Evolutionary conservation across 2,329 filamentous ascomycete genomes (phyloP).

Genomic region (Coniochaeta pulveracea): DNA sequence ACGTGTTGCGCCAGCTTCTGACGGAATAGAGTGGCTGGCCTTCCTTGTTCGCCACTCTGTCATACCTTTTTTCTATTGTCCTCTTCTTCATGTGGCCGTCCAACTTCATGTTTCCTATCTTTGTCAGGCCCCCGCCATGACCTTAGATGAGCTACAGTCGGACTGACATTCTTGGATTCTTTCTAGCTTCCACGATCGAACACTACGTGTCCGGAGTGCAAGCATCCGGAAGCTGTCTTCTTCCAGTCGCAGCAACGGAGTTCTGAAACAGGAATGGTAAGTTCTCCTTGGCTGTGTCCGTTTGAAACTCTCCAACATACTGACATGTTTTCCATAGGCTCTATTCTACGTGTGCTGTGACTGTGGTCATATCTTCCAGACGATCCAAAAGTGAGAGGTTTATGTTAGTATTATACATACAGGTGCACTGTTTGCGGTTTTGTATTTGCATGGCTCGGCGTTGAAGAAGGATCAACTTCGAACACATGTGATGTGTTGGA

Average conservation of each 20-base stretch:
- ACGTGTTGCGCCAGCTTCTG: neutral
- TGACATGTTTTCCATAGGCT: slow-evolving; percentile 48
- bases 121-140: no score
- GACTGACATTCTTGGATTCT: slow-evolving; percentile 28
- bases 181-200: slow-evolving; percentile 81
- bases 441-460: no score
- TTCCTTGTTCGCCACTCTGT: no score
- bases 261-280: slow-evolving; percentile 95
- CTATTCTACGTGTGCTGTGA: slow-evolving; percentile 88
- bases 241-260: slow-evolving; percentile 98
- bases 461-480: no score
- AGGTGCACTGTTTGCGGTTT: no score
- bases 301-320: slow-evolving; percentile 5
- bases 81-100: no score
- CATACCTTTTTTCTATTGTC: no score
- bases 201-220: slow-evolving; percentile 75
- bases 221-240: slow-evolving; percentile 85
- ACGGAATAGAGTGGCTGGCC: neutral
- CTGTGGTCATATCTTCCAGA: slow-evolving; percentile 87
- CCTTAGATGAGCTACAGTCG: no score
- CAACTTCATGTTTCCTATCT: no score
- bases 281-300: slow-evolving; percentile 18
- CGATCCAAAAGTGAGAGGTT: no score
- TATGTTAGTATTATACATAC: no score
- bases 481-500: no score